These are phyloP conservation scores for Suhomyces coccinellae DNA, from an alignment of 1,139 yeast species.

Conservation along the genomic window DNA sequence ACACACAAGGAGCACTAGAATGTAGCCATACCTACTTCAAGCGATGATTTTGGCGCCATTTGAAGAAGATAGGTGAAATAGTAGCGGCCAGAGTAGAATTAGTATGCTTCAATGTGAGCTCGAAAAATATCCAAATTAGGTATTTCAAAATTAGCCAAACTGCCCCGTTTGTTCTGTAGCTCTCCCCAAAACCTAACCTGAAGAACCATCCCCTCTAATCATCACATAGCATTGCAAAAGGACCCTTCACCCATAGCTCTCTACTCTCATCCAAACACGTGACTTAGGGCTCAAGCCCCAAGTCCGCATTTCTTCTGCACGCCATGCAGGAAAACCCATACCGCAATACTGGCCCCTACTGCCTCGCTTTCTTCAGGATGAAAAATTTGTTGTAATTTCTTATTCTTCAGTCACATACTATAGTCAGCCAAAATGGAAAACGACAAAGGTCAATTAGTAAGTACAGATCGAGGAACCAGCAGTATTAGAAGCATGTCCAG, in stretches of 20 bases:
- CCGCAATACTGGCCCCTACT: slow-evolving; percentile 12
- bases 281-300: slow-evolving; percentile 23
- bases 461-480: slow-evolving; percentile 34
- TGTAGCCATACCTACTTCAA: too few species aligned
- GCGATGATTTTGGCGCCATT: too few species aligned
- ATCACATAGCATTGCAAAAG: too few species aligned
- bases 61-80: too few species aligned
- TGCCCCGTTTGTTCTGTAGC: too few species aligned
- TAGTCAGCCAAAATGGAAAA: slow-evolving; percentile 83
- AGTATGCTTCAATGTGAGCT: too few species aligned
- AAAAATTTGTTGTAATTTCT: slow-evolving; percentile 13
- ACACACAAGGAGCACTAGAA: too few species aligned
- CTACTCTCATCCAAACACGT: not conserved
- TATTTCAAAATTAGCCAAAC: too few species aligned
- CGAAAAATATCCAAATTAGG: too few species aligned
- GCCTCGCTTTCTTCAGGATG: slow-evolving; percentile 9
- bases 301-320: not conserved
- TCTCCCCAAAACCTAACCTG: too few species aligned
- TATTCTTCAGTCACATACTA: slow-evolving; percentile 13
- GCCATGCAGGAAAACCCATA: slow-evolving; percentile 11
- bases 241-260: not conserved
- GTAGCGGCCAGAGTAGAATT: too few species aligned
- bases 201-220: too few species aligned
- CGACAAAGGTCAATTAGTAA: slow-evolving; percentile 99
- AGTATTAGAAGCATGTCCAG: not conserved